Evolutionary conservation across 2,329 filamentous ascomycete genomes (phyloP).

Genomic region (Aureobasidium melanogenum): DNA sequence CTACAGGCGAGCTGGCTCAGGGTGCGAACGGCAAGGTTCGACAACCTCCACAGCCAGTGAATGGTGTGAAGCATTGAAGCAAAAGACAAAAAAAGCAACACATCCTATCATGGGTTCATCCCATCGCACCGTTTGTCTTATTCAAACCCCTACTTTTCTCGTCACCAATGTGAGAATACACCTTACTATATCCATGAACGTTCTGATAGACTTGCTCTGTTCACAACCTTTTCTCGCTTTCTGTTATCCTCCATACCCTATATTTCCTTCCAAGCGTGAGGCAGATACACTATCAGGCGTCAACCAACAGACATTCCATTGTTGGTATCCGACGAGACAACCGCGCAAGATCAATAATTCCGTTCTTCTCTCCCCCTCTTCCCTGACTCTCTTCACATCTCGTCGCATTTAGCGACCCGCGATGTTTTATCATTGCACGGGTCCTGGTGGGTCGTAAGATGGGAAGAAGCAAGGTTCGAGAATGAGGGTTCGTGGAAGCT

Average conservation of each 20-base stretch:
- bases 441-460: background rate
- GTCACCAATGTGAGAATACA: background rate
- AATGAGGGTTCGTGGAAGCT: slow-evolving; percentile 9
- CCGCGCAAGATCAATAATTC: slow-evolving; percentile 9
- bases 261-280: slow-evolving; percentile 16
- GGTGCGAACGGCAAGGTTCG: background rate
- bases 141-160: background rate
- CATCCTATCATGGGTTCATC: slow-evolving; percentile 2
- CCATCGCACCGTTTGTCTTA: slow-evolving; percentile 9
- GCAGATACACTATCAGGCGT: slow-evolving; percentile 27
- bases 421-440: background rate
- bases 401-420: background rate
- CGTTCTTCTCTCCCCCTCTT: slow-evolving; percentile 12
- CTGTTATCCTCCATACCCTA: slow-evolving; percentile 1
- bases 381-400: background rate
- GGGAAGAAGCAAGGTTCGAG: background rate
- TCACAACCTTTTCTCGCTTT: background rate
- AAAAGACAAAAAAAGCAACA: slow-evolving; percentile 15
- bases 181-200: background rate
- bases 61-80: slow-evolving; percentile 22
- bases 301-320: slow-evolving; percentile 17
- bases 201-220: background rate
- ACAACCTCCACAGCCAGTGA: slow-evolving; percentile 18
- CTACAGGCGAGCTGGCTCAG: background rate
- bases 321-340: slow-evolving; percentile 15